Base-by-base conservation (phyloP, 2,329 filamentous ascomycete genomes). In the Apiospora hydei region DNA sequence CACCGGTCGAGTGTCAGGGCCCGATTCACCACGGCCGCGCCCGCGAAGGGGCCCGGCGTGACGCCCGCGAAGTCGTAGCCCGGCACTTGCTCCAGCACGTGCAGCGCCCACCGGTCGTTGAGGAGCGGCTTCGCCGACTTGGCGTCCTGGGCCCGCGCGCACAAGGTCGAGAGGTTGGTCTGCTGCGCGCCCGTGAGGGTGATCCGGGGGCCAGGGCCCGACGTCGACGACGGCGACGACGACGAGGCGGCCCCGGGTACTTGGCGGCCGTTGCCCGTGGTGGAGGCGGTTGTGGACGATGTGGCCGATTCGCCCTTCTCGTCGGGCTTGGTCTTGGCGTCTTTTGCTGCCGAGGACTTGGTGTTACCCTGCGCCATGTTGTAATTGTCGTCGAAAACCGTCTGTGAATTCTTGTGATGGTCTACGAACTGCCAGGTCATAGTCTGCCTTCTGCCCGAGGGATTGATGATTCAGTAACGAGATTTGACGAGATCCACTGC, bases 91-190 rank as follows among this genome's bases (percentile, higher is more conserved):
- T 61, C 44, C 26, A 70, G 38, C 24, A 47, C 46, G 51, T 46
- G 30, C 38, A 66, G 41, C 7, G 38, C 46, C 34, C 61, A 44
- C 13, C 2, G 21, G 69, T 70, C 69, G 69, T 70, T 47, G 38
- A 70, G 69, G 41, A 66, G 24, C 4, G 69, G 57, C 4, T 14
- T 34, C 1, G 69, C n/a, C 69, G 41, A 64, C 11, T 30, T 41
- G 24, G 69, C 69, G 69, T 70, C 69, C 16, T 66, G 51, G 1
- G 69, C 69, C 16, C 69, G 53, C n/a, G 51, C 57, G 53, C 57
- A 43, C 13, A 70, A 38, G 43, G 69, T 70, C n/a, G 61, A 21
- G 53, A 70, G 57, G n/a, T 64, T 53, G 49, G 69, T 70, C 34
- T 66, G 51, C 43, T 34, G 24, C 16, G 53, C 41, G 41, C 69